Base-by-base conservation (phyloP, 2,329 filamentous ascomycete genomes). In the Neonectria hederae region DNA sequence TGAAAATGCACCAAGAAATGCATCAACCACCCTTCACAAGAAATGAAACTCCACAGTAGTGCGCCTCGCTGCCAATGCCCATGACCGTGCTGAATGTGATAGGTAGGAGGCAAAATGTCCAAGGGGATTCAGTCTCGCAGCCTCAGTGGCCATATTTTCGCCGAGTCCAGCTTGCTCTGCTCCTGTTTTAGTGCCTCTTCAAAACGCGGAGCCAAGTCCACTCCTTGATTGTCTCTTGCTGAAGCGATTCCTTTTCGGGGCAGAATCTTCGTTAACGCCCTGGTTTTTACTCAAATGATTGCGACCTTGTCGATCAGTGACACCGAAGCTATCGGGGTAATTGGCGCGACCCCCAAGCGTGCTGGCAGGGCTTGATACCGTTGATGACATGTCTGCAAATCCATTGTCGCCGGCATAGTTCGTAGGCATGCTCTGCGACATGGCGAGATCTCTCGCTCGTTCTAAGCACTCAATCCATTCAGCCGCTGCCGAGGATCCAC, bases 161-260 rank as follows among this genome's bases (percentile, higher is more conserved):
- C 52, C 59, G 46, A 62, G 40, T 66, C 60, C 65, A 62, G 56
- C 53, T 51, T 40, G 65, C 32, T 51, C 59, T 54, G 58, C 62
- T 54, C 28, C 40, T 46, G 32, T 59, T 56, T 14, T 32, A 38
- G 35, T 49, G 40, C 42, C 49, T 62, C 49, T 52, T 81, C 75
- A 97, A 76, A 97, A 97, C 54, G 93, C 92, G 53, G 94, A 92
- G 28, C 93, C 93, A 53, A 97, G 86, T n/a, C 95, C 94, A 77
- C 93, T 97, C 81, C 97, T 97, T 17, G 92, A 97, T 80, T 97
- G 93, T 71, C 95, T 86, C 80, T 96, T 96, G 81, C 94, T 97
- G 80, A 97, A 98, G 53, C 89, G 84, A 70, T 90, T 89, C 53
- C 85, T 82, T 76, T 87, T 89, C 13, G 82, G 75, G 19, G 80